These are phyloP conservation scores for Pyropia yezoensis DNA, from an alignment of 23 red algal species.

Conservation along the genomic window DNA sequence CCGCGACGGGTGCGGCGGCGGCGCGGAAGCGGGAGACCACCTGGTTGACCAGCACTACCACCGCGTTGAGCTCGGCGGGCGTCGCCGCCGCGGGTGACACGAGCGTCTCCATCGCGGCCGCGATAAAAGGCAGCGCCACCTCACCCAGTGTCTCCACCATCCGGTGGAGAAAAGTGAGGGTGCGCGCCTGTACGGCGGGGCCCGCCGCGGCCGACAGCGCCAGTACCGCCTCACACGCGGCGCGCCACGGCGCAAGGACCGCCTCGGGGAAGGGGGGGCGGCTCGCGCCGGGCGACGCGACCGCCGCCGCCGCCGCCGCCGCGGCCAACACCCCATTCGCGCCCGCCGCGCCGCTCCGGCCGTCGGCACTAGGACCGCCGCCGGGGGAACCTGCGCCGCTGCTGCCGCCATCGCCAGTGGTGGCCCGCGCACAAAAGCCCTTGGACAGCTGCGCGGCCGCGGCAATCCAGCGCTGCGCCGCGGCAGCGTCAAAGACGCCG, in stretches of 20 bases:
- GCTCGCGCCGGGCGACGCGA: too few relatives aligned
- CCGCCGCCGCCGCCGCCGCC: too few relatives aligned
- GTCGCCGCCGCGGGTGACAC: neutral
- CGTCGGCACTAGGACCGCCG: too few relatives aligned
- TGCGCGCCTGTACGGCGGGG: constrained; percentile 14
- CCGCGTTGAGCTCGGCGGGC: constrained; percentile 26
- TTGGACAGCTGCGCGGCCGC: constrained; percentile 41
- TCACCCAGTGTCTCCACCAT: constrained; percentile 73
- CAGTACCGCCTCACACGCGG: constrained; percentile 1
- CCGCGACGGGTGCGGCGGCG: constrained; percentile 8
- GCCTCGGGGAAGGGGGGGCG: neutral
- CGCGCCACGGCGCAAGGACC: neutral
- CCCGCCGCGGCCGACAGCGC: neutral
- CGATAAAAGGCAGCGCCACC: constrained; percentile 27
- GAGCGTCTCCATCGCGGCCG: constrained; percentile 7
- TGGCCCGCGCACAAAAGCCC: constrained; percentile 1
- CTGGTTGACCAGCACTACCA: constrained; percentile 36
- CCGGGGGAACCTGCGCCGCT: too few relatives aligned
- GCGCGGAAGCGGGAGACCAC: constrained; percentile 32
- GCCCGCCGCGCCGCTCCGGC: too few relatives aligned
- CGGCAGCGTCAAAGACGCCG: neutral
- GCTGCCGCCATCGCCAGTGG: too few relatives aligned
- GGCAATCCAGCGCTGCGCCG: constrained; percentile 13
- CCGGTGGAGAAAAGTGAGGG: constrained; percentile 58
- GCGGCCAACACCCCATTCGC: too few relatives aligned